A percentile compares a stretch with the other conserved stretches of the same genome.
phyloP scores from a whole-genome alignment of 2,329 filamentous ascomycete genomes.

The Trematosphaeria pertusa region DNA sequence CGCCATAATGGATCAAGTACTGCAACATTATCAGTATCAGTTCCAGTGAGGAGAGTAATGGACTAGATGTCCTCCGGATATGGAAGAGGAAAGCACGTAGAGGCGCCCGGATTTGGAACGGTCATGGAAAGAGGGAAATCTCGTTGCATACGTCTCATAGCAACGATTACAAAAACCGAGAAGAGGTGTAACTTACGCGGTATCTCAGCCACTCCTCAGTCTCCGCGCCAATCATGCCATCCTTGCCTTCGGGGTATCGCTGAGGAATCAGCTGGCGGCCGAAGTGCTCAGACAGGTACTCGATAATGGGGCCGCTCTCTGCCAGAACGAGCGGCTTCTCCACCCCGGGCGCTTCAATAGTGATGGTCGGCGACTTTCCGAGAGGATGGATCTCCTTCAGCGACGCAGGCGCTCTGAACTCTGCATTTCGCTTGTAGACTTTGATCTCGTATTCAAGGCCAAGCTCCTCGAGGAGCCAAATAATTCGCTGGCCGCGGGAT shows the following conservation, averaged over 20 bases:
- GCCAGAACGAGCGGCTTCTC: slow-evolving; percentile 69
- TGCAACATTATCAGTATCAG: slow-evolving; percentile 59
- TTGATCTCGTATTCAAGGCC: slow-evolving; percentile 80
- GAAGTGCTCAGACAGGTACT: slow-evolving; percentile 80
- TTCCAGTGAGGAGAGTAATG: too few relatives aligned
- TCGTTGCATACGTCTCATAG: too few relatives aligned
- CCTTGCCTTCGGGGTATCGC: slow-evolving; percentile 60
- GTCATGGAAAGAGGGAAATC: too few relatives aligned
- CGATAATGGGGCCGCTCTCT: slow-evolving; percentile 80
- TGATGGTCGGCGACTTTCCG: slow-evolving; percentile 84
- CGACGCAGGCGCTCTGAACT: slow-evolving; percentile 75
- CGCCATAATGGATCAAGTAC: slow-evolving; percentile 75
- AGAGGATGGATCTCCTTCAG: slow-evolving; percentile 81
- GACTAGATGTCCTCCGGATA: too few relatives aligned
- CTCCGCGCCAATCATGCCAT: slow-evolving; percentile 63
- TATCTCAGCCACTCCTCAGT: slow-evolving; percentile 67
- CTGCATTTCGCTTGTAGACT: slow-evolving; percentile 72
- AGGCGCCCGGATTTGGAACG: neutral
- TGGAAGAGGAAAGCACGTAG: neutral
- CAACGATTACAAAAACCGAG: too few relatives aligned
- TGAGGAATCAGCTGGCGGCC: slow-evolving; percentile 59
- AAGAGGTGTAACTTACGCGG: slow-evolving; percentile 49
- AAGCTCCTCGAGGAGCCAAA: slow-evolving; percentile 88
- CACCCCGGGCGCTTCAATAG: slow-evolving; percentile 60
- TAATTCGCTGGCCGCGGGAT: slow-evolving; percentile 80